Percentiles rank a stretch among this genome's conserved stretches.
Evolutionary conservation across 208 protist species (phyloP).

Genomic region (Leishmania arabica): DNA sequence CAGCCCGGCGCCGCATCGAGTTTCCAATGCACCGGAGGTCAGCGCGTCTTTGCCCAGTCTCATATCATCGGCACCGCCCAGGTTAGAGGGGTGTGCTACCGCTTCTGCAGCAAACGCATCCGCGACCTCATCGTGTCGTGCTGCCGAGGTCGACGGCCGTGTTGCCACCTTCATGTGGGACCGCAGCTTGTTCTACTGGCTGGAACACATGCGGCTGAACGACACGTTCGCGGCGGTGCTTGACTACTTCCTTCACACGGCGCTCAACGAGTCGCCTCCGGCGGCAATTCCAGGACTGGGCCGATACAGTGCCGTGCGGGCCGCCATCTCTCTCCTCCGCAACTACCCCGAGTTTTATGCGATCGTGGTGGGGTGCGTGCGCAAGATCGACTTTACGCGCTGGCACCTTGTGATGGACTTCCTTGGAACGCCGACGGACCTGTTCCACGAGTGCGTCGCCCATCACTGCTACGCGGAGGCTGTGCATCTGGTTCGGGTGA

Average conservation of each 20-base stretch:
- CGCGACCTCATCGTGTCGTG: not conserved
- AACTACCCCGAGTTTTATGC: constrained; percentile 73
- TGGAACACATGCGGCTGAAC: constrained; percentile 62
- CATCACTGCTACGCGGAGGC: constrained; percentile 60
- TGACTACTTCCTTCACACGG: constrained; percentile 68
- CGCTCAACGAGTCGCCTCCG: constrained; percentile 57
- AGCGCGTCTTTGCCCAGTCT: not conserved
- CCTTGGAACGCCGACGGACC: constrained; percentile 55
- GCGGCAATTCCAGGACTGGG: constrained; percentile 38
- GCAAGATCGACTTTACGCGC: constrained; percentile 70
- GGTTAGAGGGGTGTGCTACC: not conserved
- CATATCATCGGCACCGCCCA: not conserved
- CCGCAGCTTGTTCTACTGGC: constrained; percentile 56
- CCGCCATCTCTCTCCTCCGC: constrained; percentile 52
- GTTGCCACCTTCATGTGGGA: constrained; percentile 49
- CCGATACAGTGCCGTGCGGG: constrained; percentile 46
- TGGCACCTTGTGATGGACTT: constrained; percentile 70
- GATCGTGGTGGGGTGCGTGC: constrained; percentile 69
- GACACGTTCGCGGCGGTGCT: constrained; percentile 56
- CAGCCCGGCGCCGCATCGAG: not conserved
- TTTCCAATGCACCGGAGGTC: not conserved
- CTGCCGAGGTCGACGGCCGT: constrained; percentile 18
- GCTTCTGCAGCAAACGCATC: not conserved
- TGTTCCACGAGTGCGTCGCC: constrained; percentile 76
- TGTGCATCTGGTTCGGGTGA: constrained; percentile 65